Evolutionary conservation across 2,329 filamentous ascomycete species (phyloP), one percentile per base, ranked within the genome.

Genomic region (Aspergillus eucalypticola): DNA sequence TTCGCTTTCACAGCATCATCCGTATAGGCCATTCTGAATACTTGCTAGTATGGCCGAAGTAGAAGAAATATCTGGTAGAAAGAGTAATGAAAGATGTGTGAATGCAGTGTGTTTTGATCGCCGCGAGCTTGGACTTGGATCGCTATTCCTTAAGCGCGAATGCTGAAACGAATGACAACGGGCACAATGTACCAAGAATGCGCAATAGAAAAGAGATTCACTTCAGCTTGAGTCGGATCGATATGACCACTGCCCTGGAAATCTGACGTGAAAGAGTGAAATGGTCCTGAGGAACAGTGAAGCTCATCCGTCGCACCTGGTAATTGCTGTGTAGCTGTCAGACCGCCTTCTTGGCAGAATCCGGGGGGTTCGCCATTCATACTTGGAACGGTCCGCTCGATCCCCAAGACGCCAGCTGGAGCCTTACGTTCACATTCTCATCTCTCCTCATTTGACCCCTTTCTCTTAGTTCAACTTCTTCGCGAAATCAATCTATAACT

Each of bases 1-100:
- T 97, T 97, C 56, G 94, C 92, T 75, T 93, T 87, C 58, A 99
- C 92, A 50, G 92, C 91, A 80, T 99, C 95, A 78, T 98, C 93
- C 67, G 90, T 95, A 80, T 96, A 98, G 49, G 95, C 89, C 94
- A 99, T 97, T 62, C 60, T 76, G 67, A 8, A 15, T 46, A 11
- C 15, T 29, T 29, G 6, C 44, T 15, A 15, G 8, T 13, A 53
- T 57, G 8, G 10, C 8, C 21, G 27, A 17, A 15, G 7, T 11
- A 11, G 21, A 41, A 39, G 21, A 29, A 11, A 15, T n/a, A 25
- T 32, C n/a, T 41, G 8, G 10, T n/a, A 35, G 13, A 5, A 51
- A n/a, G 21, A 25, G 52, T 38, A 38, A 46, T 25, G 44, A 38
- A 35, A 3, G n/a, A 17, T 42, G 35, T 29, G 53, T 29, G 10